These are phyloP conservation scores for Arthrobotrys iridis DNA, from an alignment of 2,329 filamentous ascomycete genomes.

Conservation along the genomic window DNA sequence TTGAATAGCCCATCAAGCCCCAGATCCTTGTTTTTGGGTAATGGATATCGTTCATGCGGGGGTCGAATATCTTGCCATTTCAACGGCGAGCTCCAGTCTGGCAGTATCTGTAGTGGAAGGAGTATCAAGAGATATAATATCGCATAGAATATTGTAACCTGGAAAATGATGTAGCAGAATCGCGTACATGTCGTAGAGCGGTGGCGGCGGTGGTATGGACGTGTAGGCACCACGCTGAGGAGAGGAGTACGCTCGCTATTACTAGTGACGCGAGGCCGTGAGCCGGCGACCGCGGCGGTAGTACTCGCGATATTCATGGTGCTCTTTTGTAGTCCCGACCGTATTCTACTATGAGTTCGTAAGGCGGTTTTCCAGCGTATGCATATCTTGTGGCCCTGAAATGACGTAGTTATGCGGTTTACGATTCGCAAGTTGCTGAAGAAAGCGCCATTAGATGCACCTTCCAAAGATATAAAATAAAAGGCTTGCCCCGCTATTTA, in stretches of 20 bases:
- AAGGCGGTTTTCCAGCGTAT: not conserved
- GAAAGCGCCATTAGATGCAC: not conserved
- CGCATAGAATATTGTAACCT: conserved; percentile 49
- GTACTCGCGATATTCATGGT: conserved; percentile 28
- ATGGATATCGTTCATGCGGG: conserved; percentile 41
- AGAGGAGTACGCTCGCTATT: conserved; percentile 31
- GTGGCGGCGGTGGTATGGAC: conserved; percentile 16
- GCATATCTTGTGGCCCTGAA: conserved; percentile 6
- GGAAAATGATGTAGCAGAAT: conserved; percentile 37
- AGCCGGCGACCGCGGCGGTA: conserved; percentile 28
- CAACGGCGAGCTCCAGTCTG: conserved; percentile 19
- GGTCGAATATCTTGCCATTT: conserved; percentile 30
- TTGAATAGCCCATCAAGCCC: conserved; percentile 17
- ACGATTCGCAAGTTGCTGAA: not conserved
- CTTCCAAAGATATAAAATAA: not conserved
- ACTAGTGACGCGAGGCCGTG: conserved; percentile 11
- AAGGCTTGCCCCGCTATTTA: not conserved
- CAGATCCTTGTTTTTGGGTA: conserved; percentile 33
- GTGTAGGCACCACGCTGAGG: conserved; percentile 19
- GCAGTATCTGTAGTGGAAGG: conserved; percentile 31
- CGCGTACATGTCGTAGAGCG: conserved; percentile 37
- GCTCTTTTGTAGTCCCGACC: not conserved
- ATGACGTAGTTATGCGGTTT: not conserved
- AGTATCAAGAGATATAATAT: conserved; percentile 44
- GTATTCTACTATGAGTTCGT: not conserved